Conservation (phyloP, 345 rosid species). For the Nasturtium officinale region DNA sequence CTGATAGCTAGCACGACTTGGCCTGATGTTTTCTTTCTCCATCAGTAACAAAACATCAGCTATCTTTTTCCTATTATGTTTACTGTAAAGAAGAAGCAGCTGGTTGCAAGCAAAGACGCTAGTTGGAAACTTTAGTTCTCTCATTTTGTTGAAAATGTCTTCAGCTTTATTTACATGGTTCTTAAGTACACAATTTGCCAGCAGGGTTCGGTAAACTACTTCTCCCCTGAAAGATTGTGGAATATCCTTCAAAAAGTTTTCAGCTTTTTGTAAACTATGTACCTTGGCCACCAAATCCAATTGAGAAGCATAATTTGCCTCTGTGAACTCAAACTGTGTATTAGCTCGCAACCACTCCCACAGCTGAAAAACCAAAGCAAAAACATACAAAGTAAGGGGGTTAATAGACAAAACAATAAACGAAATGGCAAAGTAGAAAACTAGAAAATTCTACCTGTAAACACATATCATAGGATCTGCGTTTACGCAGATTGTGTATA, state of each 20-base stretch:
- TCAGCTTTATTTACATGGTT: slow-evolving; percentile 64
- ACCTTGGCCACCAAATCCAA: slow-evolving; percentile 79
- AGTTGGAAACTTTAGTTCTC: slow-evolving; percentile 62
- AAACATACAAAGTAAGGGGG: neutral
- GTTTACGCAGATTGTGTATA: slow-evolving; percentile 62
- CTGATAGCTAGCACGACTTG: slow-evolving; percentile 61
- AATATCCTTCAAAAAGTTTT: slow-evolving; percentile 56
- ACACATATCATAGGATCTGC: slow-evolving; percentile 65
- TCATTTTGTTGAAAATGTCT: slow-evolving; percentile 78
- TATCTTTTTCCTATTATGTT: slow-evolving; percentile 74
- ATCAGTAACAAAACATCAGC: slow-evolving; percentile 72
- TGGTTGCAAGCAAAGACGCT: slow-evolving; percentile 86
- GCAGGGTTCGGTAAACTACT: slow-evolving; percentile 64
- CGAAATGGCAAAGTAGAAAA: neutral
- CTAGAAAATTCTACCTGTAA: slow-evolving; percentile 61
- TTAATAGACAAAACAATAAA: neutral
- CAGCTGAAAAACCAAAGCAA: slow-evolving; percentile 54
- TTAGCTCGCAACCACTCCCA: slow-evolving; percentile 80
- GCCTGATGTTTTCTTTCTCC: slow-evolving; percentile 90
- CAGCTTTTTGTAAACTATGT: slow-evolving; percentile 68
- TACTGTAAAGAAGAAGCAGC: slow-evolving; percentile 78
- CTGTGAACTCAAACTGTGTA: slow-evolving; percentile 55
- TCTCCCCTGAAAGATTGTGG: slow-evolving; percentile 75
- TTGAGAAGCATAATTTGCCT: slow-evolving; percentile 79
- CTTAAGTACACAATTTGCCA: slow-evolving; percentile 64